Conservation (phyloP, 1,284 basidiomycete genomes). For the Singerocomus inundabilis region DNA sequence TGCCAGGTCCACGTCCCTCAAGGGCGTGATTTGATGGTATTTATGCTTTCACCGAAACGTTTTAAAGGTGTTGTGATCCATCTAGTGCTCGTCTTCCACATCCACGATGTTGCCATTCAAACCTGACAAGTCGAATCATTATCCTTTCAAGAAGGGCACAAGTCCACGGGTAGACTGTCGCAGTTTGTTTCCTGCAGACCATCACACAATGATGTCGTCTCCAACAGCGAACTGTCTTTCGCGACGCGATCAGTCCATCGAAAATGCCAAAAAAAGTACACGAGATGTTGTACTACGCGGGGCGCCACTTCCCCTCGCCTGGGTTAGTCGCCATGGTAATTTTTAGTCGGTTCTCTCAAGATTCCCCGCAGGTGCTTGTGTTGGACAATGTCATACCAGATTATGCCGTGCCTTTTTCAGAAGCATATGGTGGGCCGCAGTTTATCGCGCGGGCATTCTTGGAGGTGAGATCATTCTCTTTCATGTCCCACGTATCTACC, state of each 20-base stretch:
- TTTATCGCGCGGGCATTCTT: slow-evolving; percentile 29
- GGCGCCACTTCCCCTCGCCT: slow-evolving; percentile 26
- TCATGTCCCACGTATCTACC: neutral
- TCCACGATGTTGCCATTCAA: slow-evolving; percentile 17
- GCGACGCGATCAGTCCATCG: slow-evolving; percentile 3
- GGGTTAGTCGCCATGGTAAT: slow-evolving; percentile 18
- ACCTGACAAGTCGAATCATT: slow-evolving; percentile 13
- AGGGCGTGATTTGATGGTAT: neutral
- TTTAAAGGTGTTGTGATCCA: slow-evolving; percentile 10
- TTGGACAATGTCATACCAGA: slow-evolving; percentile 31
- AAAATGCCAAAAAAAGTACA: slow-evolving; percentile 13
- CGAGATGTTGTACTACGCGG: slow-evolving; percentile 15
- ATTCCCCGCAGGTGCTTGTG: slow-evolving; percentile 24
- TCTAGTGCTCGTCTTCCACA: slow-evolving; percentile 1
- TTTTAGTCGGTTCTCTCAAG: neutral
- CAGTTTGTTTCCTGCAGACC: slow-evolving; percentile 16
- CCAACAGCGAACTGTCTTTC: neutral
- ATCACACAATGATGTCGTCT: neutral
- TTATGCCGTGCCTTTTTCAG: slow-evolving; percentile 28
- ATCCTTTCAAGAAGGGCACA: slow-evolving; percentile 21
- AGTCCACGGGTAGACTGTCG: slow-evolving; percentile 24
- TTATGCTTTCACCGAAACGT: neutral
- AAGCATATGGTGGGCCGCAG: slow-evolving; percentile 28
- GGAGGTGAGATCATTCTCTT: slow-evolving; percentile 15
- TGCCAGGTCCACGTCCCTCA: neutral